Conservation (phyloP, 495 filamentous ascomycete species). For the Penicillium atrosanguineum region DNA sequence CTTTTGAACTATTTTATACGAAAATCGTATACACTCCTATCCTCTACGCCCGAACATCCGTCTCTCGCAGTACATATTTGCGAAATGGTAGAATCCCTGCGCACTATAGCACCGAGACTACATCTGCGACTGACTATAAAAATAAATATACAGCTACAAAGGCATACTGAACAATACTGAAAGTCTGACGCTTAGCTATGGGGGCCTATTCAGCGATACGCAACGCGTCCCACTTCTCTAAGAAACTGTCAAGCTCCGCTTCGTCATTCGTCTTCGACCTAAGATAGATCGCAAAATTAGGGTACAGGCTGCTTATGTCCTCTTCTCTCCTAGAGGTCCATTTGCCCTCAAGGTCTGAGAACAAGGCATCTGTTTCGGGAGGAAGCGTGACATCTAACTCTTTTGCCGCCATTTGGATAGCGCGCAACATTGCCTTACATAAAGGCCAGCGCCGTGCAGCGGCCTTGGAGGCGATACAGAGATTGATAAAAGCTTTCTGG, state of each 20-base stretch:
- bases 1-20: no score
- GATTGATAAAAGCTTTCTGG: constrained; percentile 27
- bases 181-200: neutral
- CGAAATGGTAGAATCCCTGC: no score
- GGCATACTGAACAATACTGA: neutral
- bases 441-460: constrained; percentile 25
- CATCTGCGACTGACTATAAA: no score
- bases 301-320: constrained; percentile 30
- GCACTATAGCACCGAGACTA: no score
- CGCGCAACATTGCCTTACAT: constrained; percentile 28
- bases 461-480: constrained; percentile 20
- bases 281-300: constrained; percentile 15
- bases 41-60: no score
- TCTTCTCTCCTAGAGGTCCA: constrained; percentile 19
- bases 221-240: constrained; percentile 28
- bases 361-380: constrained; percentile 26
- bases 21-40: no score
- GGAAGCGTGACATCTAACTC: constrained; percentile 24
- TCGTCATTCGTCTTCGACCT: constrained; percentile 1
- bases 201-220: constrained; percentile 1
- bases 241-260: constrained; percentile 18
- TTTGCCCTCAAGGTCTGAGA: constrained; percentile 22
- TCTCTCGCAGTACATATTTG: no score
- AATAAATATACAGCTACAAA: no score
- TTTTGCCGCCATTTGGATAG: constrained; percentile 27